Evolutionary conservation across 768 basidiomycete genomes (phyloP), one percentile per base, ranked within the genome.

Genomic region (Austroboletus eburneus): DNA sequence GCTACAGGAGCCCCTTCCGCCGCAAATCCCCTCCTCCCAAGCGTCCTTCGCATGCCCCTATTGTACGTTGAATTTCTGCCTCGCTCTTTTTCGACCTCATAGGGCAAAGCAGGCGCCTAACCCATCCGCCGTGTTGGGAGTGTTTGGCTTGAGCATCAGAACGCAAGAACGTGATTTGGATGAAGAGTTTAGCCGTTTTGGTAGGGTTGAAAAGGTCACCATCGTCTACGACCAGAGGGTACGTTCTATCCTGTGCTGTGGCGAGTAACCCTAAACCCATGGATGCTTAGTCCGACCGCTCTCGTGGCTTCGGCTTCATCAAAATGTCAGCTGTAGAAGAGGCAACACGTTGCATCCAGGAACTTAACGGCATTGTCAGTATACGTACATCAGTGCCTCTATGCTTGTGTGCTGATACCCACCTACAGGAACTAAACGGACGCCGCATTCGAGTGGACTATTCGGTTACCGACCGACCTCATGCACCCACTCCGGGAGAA

Each of bases 201-300:
- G 95, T 20, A 77, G 81, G 29, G 93, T 96, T 40, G 89, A 93
- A 65, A 97, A 96, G 67, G 93, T 95, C 37, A 89, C 87, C 43
- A 93, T 98, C 55, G 94, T 98, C 12, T 96, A 96, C 59, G 94
- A 98, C 68, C 93, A 95, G 67, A 74, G 92, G 67, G 94, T 96
- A 61, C 64, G 92, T 42, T 4, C 4, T 2, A 5, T 2, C 38
- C 16, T 8, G 1, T 42, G 32, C 16, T n/a, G 21, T 17, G 25
- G 20, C 5, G 13, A 18, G 24, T 35, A 49, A 58, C 61, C 61
- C 61, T 59, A 30, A 36, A 57, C 49, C 59, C 49, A 48, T 2
- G n/a, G 16, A 23, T 39, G 22, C 41, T 37, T 68, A 87, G 92
- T 90, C 91, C 44, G 93, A 94, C 64, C 85, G 95, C 46, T 97